Evolutionary conservation across 306 rosid genomes (phyloP).

Genomic region (Abrus precatorius): DNA sequence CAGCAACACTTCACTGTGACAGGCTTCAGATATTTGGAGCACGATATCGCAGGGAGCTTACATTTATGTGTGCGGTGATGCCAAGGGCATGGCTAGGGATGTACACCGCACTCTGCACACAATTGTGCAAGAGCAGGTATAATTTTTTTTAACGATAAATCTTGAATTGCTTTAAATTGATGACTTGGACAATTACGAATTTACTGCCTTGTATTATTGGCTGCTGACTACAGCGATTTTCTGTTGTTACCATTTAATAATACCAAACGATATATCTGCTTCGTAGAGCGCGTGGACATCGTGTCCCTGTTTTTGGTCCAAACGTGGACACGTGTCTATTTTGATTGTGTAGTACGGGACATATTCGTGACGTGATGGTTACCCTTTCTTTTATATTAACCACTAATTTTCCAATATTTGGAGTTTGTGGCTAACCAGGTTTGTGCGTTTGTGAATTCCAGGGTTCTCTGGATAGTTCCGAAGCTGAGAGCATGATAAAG

Average conservation of each 20-base stretch:
- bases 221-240: not conserved
- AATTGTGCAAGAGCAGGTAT: slow-evolving; percentile 88
- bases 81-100: slow-evolving; percentile 99
- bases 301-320: not conserved
- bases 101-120: slow-evolving; percentile 95
- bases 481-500: slow-evolving; percentile 94
- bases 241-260: slow-evolving; percentile 6
- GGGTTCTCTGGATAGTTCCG: slow-evolving; percentile 90
- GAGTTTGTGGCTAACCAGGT: slow-evolving; percentile 38
- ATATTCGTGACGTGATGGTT: not conserved
- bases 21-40: slow-evolving; percentile 95
- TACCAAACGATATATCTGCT: not conserved
- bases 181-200: slow-evolving; percentile 35
- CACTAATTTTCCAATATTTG: not conserved
- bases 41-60: slow-evolving; percentile 87
- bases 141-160: not conserved
- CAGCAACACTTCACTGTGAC: slow-evolving; percentile 46
- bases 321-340: too few relatives aligned
- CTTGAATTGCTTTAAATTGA: not conserved
- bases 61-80: slow-evolving; percentile 96
- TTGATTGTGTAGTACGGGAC: not conserved
- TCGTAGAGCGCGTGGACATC: not conserved
- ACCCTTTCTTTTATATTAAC: not conserved
- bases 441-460: slow-evolving; percentile 50
- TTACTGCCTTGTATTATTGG: slow-evolving; percentile 36